phyloP scores from a whole-genome alignment of 352 stramenopile species.

The Phytophthora sansomeana region DNA sequence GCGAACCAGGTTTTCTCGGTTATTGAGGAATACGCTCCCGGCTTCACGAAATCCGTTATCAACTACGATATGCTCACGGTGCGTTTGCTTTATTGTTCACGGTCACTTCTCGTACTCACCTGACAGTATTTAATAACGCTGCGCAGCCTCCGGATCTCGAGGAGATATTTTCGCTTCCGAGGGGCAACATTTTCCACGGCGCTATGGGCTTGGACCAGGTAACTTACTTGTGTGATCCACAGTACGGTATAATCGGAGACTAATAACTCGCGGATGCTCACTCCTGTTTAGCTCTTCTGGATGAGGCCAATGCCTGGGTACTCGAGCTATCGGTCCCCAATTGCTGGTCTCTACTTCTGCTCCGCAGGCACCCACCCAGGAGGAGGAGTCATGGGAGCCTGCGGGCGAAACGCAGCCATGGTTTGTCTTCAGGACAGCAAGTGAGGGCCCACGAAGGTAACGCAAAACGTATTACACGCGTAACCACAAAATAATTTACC shows the following conservation, averaged over 20 bases:
- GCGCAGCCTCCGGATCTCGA: constrained; percentile 86
- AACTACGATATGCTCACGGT: constrained; percentile 90
- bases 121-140: neutral
- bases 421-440: constrained; percentile 68
- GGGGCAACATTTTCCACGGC: constrained; percentile 92
- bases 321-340: constrained; percentile 84
- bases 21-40: constrained; percentile 88
- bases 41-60: constrained; percentile 86
- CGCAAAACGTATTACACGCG: constrained; percentile 1
- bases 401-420: constrained; percentile 85
- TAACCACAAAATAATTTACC: constrained; percentile 48
- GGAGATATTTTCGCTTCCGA: constrained; percentile 85
- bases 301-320: constrained; percentile 86
- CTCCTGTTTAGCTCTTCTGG: constrained; percentile 75
- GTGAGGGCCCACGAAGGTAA: neutral
- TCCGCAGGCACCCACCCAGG: constrained; percentile 89
- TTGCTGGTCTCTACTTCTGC: constrained; percentile 87
- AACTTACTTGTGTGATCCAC: neutral
- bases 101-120: neutral
- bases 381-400: constrained; percentile 92
- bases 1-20: constrained; percentile 87
- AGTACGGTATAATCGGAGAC: too few relatives aligned
- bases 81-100: neutral
- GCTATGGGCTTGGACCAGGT: constrained; percentile 91
- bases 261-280: too few relatives aligned